Percentiles rank a stretch among this genome's conserved stretches.
phyloP scores from a whole-genome alignment of 306 rosid genomes.

The Rosa lucieae region DNA sequence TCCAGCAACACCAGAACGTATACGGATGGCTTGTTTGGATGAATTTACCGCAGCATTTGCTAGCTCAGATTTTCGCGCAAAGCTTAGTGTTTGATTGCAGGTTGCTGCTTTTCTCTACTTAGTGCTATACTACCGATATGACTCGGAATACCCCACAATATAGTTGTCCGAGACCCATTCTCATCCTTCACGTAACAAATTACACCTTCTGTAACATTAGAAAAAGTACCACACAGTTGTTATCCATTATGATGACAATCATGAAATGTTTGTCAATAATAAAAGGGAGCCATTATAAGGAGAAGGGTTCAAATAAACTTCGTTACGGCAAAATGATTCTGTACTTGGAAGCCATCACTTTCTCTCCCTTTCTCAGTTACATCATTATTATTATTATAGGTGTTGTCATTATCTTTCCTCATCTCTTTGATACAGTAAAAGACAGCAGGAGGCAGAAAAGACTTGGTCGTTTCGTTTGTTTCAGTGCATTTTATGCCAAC shows the following conservation, averaged over 20 bases:
- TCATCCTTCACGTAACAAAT: background rate
- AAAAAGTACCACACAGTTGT: background rate
- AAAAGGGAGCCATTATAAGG: background rate
- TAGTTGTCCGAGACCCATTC: background rate
- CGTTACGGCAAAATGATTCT: background rate
- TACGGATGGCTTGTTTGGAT: slow-evolving; percentile 91
- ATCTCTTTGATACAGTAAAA: background rate
- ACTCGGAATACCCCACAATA: background rate
- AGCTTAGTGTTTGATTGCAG: slow-evolving; percentile 61
- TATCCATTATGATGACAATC: background rate
- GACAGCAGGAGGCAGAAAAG: background rate
- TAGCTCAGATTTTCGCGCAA: slow-evolving; percentile 57
- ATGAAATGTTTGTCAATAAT: background rate
- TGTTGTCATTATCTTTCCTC: background rate
- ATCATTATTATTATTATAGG: background rate
- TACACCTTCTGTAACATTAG: background rate
- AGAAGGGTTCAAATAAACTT: background rate
- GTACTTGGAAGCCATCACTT: background rate
- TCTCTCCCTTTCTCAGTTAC: background rate
- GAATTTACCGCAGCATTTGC: slow-evolving; percentile 47
- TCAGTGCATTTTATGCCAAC: background rate
- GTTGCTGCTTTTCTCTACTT: background rate
- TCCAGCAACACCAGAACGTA: slow-evolving; percentile 94
- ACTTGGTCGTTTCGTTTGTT: background rate
- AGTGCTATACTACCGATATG: background rate